Conservation (phyloP, 225 moss, liverwort and hornwort species). For the Physcomitrellopsis africana region DNA sequence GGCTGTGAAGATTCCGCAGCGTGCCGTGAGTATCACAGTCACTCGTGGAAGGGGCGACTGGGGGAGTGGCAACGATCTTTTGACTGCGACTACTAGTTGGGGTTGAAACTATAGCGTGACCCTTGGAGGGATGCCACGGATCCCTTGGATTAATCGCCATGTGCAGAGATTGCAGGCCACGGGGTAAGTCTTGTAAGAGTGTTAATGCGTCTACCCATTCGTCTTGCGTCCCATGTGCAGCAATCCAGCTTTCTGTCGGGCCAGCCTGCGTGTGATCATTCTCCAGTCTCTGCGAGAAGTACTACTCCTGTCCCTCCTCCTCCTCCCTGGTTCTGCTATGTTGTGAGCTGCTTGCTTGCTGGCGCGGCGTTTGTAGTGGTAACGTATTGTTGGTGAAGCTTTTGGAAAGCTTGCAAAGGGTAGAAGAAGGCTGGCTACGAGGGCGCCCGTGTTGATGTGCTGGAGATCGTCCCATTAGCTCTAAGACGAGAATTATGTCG, state of each 20-base stretch:
- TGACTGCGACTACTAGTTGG: no score
- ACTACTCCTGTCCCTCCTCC: no score
- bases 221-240: not conserved
- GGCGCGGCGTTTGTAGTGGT: not conserved
- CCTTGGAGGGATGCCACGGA: no score
- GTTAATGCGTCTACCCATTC: not conserved
- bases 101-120: no score
- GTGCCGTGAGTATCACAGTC: no score
- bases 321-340: not conserved
- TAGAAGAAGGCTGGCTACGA: no score
- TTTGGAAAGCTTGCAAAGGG: not conserved
- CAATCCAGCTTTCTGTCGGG: not conserved
- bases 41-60: no score
- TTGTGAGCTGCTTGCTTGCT: not conserved
- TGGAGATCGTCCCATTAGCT: not conserved
- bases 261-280: not conserved
- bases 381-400: not conserved
- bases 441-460: no score
- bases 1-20: no score
- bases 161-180: no score
- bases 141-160: no score
- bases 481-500: not conserved
- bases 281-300: not conserved
- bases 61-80: no score
- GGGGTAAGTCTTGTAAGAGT: not conserved